These are phyloP conservation scores for Quercus suber DNA, from an alignment of 306 rosid genomes.

Conservation along the genomic window DNA sequence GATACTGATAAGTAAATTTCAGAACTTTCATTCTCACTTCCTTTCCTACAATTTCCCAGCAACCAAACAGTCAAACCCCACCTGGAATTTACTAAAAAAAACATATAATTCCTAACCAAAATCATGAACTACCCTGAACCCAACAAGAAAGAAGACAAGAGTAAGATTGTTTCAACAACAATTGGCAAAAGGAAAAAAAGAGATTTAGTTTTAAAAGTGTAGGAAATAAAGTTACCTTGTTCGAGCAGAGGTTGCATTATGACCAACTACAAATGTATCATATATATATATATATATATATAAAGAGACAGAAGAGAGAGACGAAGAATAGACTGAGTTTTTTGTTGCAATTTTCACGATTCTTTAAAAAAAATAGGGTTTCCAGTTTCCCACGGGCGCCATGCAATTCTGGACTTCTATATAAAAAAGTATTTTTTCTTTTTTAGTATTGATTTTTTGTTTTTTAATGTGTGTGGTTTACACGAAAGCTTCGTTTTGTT, in stretches of 20 bases:
- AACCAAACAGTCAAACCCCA: background rate
- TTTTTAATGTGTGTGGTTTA: too few species aligned
- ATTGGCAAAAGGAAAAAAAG: background rate
- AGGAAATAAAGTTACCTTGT: background rate
- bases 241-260: slow-evolving; percentile 2
- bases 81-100: background rate
- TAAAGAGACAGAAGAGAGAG: background rate
- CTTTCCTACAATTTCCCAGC: background rate
- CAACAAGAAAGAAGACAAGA: background rate
- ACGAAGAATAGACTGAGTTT: too few species aligned
- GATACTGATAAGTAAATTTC: background rate
- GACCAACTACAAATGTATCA: too few species aligned
- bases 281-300: background rate
- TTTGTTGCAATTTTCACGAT: too few species aligned
- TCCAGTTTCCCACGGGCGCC: too few species aligned
- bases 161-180: background rate
- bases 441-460: too few species aligned
- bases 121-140: background rate
- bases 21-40: background rate
- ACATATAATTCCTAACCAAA: background rate
- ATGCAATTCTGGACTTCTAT: too few species aligned
- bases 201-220: background rate
- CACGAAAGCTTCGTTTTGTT: too few species aligned
- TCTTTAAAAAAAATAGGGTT: too few species aligned
- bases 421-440: too few species aligned